phyloP scores from a whole-genome alignment of 73 alveolate genomes.

The Paramecium primaurelia region DNA sequence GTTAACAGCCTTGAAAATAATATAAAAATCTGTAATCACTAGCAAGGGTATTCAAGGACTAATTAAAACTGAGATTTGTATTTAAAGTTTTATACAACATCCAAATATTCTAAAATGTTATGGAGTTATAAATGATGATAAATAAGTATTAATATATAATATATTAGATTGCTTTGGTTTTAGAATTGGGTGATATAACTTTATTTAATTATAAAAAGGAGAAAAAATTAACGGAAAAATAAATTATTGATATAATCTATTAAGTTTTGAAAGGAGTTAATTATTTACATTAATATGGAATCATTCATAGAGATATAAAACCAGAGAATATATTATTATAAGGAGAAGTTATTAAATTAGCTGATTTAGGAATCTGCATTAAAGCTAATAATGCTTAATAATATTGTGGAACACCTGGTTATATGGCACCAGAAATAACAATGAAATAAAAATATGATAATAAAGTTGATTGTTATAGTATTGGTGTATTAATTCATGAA shows the following conservation, averaged over 20 bases:
- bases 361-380: slow-evolving; percentile 95
- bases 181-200: not conserved
- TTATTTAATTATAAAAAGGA: not conserved
- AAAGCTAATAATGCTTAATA: slow-evolving; percentile 6
- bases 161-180: not conserved
- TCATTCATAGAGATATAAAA: slow-evolving; percentile 96
- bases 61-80: not conserved
- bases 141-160: not conserved
- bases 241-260: slow-evolving; percentile 14
- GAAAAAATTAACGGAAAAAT: not conserved
- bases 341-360: slow-evolving; percentile 75
- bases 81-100: not conserved
- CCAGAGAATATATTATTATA: slow-evolving; percentile 93
- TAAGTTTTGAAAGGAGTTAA: slow-evolving; percentile 69
- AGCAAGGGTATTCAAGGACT: not conserved
- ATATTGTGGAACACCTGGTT: slow-evolving; percentile 35
- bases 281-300: slow-evolving; percentile 73
- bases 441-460: not conserved
- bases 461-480: slow-evolving; percentile 40
- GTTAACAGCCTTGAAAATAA: not conserved
- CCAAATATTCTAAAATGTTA: slow-evolving; percentile 20
- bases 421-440: slow-evolving; percentile 37
- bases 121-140: slow-evolving; percentile 10
- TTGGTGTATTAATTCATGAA: slow-evolving; percentile 3
- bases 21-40: not conserved